Evolutionary conservation across 176 grass and related monocot genomes (phyloP), one percentile per base, ranked within the genome.

Genomic region (Poa annua): DNA sequence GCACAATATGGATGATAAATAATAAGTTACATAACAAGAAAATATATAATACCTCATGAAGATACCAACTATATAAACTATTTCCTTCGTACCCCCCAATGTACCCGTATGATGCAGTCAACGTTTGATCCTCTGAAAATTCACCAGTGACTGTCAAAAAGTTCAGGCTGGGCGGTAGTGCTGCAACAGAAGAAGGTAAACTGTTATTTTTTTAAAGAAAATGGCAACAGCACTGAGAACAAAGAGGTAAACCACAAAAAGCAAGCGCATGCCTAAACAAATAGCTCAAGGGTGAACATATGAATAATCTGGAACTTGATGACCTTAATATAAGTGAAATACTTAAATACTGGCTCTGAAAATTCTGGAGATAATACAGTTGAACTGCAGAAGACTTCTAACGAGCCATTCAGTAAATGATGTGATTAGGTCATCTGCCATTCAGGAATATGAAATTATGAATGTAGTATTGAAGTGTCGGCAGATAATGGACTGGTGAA

Each of bases 31-130:
- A 80, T n/a, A 68, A 70, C 47, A 65, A 74, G 66, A 83, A 83
- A 52, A 34, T 74, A 61, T 69, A 68, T 22, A 41, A 79, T 91
- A 98, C 96, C 79, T 99, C 93, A 81, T 87, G 91, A 72, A 99
- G 87, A 90, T 93, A 74, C 96, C 96, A 99, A 85, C 53, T 84
- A 68, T 87, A 99, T 70, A 95, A 63, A 80, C 96, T 99, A 85
- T 88, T 85, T 80, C 96, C 96, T 89, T 99, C 93, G 79, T 96
- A 89, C 6, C 96, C 96, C 36, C 96, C 96, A 50, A 99, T 89
- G 81, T 96, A 99, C 70, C 96, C 96, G 36, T 98, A 98, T 73
- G 96, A 98, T 88, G 96, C 87, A n/a, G 89, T 95, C 81, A 98
- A 76, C 54, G 87, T 84, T 87, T 99, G 89, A 60, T 93, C 87